Evolutionary conservation across 371 early-diverging fungal genomes (phyloP).

Genomic region (Zopfochytrium polystomum): DNA sequence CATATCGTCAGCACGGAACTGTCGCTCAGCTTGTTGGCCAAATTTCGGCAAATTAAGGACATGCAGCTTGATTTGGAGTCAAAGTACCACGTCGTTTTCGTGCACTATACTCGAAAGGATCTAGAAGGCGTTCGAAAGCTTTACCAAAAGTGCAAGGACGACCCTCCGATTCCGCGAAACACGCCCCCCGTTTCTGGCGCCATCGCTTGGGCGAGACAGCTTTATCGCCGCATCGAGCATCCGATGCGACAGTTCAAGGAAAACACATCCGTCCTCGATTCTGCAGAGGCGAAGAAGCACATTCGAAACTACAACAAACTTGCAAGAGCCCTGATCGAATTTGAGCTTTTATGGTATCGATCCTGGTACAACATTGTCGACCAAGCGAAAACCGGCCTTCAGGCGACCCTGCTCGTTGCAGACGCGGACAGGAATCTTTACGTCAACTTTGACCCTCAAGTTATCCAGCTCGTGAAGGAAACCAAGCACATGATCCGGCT

Average conservation of each 20-base stretch:
- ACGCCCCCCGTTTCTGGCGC: slow-evolving; percentile 59
- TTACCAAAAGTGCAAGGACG: slow-evolving; percentile 57
- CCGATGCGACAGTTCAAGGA: slow-evolving; percentile 56
- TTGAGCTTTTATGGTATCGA: slow-evolving; percentile 56
- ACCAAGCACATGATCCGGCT: slow-evolving; percentile 51
- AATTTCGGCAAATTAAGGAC: slow-evolving; percentile 57
- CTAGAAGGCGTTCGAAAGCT: slow-evolving; percentile 59
- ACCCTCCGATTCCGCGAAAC: slow-evolving; percentile 57
- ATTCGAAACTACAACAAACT: slow-evolving; percentile 63
- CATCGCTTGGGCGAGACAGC: slow-evolving; percentile 59
- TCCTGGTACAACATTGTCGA: slow-evolving; percentile 57
- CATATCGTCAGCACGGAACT: slow-evolving; percentile 57
- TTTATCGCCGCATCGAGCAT: slow-evolving; percentile 55
- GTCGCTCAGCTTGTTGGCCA: slow-evolving; percentile 49
- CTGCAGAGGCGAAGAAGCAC: slow-evolving; percentile 56
- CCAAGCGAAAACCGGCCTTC: slow-evolving; percentile 56
- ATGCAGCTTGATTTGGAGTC: slow-evolving; percentile 61
- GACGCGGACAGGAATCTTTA: slow-evolving; percentile 52
- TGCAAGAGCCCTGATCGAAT: slow-evolving; percentile 58
- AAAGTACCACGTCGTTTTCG: slow-evolving; percentile 60
- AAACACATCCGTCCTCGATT: slow-evolving; percentile 48
- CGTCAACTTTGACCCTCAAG: slow-evolving; percentile 61
- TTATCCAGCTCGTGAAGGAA: slow-evolving; percentile 57
- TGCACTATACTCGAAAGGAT: slow-evolving; percentile 55
- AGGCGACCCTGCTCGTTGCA: slow-evolving; percentile 56